Conservation (phyloP, 2,329 filamentous ascomycete species). For the Botrytis pseudocinerea region DNA sequence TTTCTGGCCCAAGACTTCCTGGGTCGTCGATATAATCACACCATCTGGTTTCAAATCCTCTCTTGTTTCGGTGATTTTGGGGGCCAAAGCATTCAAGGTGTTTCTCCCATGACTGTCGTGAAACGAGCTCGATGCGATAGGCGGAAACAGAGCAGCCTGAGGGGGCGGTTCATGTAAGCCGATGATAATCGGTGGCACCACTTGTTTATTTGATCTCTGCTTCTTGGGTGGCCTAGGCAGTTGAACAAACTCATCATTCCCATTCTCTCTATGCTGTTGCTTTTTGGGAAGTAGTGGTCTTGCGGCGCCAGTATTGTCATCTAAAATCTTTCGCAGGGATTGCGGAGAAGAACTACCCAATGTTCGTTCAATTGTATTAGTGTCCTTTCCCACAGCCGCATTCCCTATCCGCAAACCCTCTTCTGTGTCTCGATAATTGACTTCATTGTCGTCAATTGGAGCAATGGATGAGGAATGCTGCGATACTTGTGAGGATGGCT, state of each 20-base stretch:
- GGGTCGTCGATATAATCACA: not conserved
- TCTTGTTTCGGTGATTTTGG: slow-evolving; percentile 28
- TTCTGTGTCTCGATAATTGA: slow-evolving; percentile 23
- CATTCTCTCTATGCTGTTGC: slow-evolving; percentile 53
- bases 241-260: slow-evolving; percentile 64
- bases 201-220: slow-evolving; percentile 56
- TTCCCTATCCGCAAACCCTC: slow-evolving; percentile 18
- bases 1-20: slow-evolving; percentile 37
- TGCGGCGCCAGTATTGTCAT: slow-evolving; percentile 36
- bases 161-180: slow-evolving; percentile 63
- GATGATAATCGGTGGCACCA: slow-evolving; percentile 65
- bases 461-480: slow-evolving; percentile 29
- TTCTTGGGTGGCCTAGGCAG: slow-evolving; percentile 65
- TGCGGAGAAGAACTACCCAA: slow-evolving; percentile 40
- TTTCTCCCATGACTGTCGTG: slow-evolving; percentile 49
- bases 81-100: slow-evolving; percentile 38
- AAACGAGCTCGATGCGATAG: slow-evolving; percentile 59
- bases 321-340: slow-evolving; percentile 41
- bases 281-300: slow-evolving; percentile 45
- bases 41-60: slow-evolving; percentile 8
- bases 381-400: not conserved
- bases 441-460: slow-evolving; percentile 40
- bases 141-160: slow-evolving; percentile 59
- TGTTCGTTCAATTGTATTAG: slow-evolving; percentile 27
- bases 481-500: slow-evolving; percentile 28